Evolutionary conservation across 805 yeast genomes (phyloP).

Genomic region (Pichia occidentalis): DNA sequence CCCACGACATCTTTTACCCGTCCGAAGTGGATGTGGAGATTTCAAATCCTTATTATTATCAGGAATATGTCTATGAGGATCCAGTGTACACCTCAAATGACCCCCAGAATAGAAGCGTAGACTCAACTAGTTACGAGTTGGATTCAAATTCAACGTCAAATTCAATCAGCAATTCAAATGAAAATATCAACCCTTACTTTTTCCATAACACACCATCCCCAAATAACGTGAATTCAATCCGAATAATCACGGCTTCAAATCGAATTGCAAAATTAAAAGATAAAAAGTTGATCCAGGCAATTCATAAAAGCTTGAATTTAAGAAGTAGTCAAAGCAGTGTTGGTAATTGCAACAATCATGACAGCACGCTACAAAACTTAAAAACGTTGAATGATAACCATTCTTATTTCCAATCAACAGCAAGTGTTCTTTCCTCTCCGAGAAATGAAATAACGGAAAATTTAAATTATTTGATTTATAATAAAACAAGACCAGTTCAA

Average conservation of each 20-base stretch:
- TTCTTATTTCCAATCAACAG: neutral
- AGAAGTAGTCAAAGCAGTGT: no score
- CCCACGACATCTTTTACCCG: no score
- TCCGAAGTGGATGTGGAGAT: no score
- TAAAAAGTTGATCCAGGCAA: constrained; percentile 8
- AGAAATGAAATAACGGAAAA: constrained; percentile 5
- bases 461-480: constrained; percentile 2
- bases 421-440: constrained; percentile 6
- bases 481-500: no score
- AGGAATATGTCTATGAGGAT: constrained; percentile 5
- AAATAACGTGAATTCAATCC: constrained; percentile 6
- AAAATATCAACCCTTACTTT: constrained; percentile 8
- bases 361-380: no score
- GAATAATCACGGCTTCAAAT: constrained; percentile 10
- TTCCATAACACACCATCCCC: constrained; percentile 11
- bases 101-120: constrained; percentile 3
- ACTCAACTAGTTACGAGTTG: constrained; percentile 10
- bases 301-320: constrained; percentile 5
- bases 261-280: constrained; percentile 9
- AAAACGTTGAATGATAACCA: constrained; percentile 4
- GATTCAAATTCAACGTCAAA: constrained; percentile 8
- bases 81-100: constrained; percentile 1
- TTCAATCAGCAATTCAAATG: constrained; percentile 1
- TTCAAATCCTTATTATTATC: constrained; percentile 3
- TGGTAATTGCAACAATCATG: no score